Evolutionary conservation across 2,329 filamentous ascomycete species (phyloP).

Genomic region (Colletotrichum sp.): DNA sequence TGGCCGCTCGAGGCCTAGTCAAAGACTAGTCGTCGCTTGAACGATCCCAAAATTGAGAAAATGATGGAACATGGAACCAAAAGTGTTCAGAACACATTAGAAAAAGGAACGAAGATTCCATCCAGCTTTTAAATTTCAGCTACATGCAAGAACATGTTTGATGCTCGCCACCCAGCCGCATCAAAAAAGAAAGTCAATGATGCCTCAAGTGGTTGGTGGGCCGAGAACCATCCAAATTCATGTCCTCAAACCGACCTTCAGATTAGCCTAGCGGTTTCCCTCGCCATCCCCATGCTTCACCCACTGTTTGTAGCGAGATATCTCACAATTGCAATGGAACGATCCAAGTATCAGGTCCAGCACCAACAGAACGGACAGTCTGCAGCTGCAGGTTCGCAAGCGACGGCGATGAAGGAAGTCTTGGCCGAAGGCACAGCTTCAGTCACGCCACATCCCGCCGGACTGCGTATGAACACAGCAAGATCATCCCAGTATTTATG

Average conservation of each 20-base stretch:
- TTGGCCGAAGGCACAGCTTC: neutral
- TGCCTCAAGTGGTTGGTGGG: neutral
- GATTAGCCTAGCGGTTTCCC: neutral
- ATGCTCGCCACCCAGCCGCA: neutral
- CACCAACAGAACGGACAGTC: neutral
- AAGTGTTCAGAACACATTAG: neutral
- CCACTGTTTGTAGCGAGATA: neutral
- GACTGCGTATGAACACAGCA: neutral
- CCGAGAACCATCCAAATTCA: neutral
- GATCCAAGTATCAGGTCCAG: neutral
- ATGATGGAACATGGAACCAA: neutral
- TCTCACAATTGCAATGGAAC: neutral
- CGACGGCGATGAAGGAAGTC: neutral
- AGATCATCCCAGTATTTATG: neutral
- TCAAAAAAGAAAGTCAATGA: neutral
- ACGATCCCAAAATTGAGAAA: neutral
- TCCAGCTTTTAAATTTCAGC: neutral
- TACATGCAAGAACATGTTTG: neutral
- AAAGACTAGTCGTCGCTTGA: neutral
- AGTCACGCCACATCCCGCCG: neutral
- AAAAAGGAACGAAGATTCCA: neutral
- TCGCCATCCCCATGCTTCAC: neutral
- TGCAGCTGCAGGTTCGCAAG: neutral
- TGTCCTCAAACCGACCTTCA: neutral
- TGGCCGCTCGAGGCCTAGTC: neutral